phyloP scores from a whole-genome alignment of 2,329 filamentous ascomycete species.

The Fusarium mundagurra region DNA sequence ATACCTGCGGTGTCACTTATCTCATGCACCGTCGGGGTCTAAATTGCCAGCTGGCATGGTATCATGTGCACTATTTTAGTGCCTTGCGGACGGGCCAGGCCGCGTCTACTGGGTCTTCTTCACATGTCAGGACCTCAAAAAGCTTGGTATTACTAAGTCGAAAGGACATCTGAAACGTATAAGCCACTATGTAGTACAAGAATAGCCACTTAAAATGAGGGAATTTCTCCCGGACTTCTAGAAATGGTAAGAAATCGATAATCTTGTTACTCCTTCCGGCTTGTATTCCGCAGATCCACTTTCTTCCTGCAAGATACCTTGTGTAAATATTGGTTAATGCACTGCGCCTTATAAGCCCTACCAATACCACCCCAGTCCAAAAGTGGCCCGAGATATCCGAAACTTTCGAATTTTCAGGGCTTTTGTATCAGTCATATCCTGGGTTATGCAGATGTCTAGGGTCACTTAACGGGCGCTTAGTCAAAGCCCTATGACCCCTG shows the following conservation, averaged over 20 bases:
- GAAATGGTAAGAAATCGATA: neutral
- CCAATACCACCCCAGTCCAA: neutral
- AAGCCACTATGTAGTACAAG: neutral
- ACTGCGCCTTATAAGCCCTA: neutral
- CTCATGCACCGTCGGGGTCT: neutral
- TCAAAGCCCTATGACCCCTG: neutral
- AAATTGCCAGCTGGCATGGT: neutral
- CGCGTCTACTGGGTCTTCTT: neutral
- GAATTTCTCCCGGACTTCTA: neutral
- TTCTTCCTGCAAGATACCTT: neutral
- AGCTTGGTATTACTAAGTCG: neutral
- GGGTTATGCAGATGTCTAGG: neutral
- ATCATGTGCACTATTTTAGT: neutral
- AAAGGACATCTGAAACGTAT: too few species aligned
- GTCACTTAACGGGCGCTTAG: neutral
- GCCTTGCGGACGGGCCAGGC: neutral
- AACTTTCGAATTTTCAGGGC: neutral
- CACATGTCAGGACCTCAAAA: neutral
- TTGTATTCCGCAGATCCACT: neutral
- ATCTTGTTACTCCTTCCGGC: neutral
- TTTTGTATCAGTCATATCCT: neutral
- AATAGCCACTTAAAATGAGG: neutral
- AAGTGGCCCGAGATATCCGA: neutral
- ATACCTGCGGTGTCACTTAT: neutral
- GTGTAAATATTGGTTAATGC: neutral